Percentiles rank a stretch among this genome's conserved stretches.
These are phyloP conservation scores for Debaryomyces nepalensis DNA, from an alignment of 1,139 yeast genomes.

Conservation along the genomic window DNA sequence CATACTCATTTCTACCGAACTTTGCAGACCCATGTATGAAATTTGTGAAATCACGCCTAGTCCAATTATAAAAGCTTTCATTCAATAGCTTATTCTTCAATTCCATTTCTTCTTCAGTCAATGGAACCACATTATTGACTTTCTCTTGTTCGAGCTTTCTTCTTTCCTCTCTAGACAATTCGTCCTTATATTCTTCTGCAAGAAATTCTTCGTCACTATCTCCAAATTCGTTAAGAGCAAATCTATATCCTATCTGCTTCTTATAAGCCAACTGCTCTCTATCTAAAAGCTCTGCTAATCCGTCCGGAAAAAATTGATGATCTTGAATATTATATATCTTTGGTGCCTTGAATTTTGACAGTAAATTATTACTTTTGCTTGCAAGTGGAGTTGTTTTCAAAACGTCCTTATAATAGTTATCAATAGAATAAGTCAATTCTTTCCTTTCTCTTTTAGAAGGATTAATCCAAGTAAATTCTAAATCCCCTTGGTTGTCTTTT, in stretches of 20 bases:
- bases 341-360: conserved; percentile 64
- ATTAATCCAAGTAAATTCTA: conserved; percentile 73
- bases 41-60: conserved; percentile 85
- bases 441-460: conserved; percentile 91
- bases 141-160: conserved; percentile 62
- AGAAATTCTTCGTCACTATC: conserved; percentile 62
- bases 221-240: conserved; percentile 57
- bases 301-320: conserved; percentile 83
- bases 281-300: conserved; percentile 65
- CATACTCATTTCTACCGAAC: conserved; percentile 68
- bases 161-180: conserved; percentile 45
- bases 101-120: conserved; percentile 74
- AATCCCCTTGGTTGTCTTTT: conserved; percentile 47
- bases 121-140: conserved; percentile 70
- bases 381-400: conserved; percentile 42
- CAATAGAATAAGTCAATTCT: conserved; percentile 85
- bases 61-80: conserved; percentile 80
- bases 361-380: conserved; percentile 26
- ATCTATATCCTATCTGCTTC: conserved; percentile 72
- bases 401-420: conserved; percentile 85
- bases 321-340: conserved; percentile 76
- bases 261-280: conserved; percentile 80
- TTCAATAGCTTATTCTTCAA: conserved; percentile 63
- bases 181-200: conserved; percentile 50
- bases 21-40: conserved; percentile 82